Conservation (phyloP, 208 protist genomes). For the Phytomonas sp. region DNA sequence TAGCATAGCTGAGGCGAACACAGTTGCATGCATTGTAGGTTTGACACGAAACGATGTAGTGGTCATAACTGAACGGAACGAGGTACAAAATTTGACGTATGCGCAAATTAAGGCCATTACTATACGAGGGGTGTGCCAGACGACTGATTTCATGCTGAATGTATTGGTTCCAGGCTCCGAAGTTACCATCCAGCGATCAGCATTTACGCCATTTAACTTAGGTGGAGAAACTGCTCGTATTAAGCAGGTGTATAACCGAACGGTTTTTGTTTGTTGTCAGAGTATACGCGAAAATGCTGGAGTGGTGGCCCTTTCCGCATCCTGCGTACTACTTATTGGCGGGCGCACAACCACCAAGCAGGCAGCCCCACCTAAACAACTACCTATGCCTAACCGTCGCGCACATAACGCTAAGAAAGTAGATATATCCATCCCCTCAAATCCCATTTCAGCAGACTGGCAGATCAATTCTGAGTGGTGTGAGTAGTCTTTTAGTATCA, state of each 20-base stretch:
- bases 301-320: conserved; percentile 57
- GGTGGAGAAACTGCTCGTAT: conserved; percentile 69
- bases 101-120: conserved; percentile 57
- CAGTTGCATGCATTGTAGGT: conserved; percentile 68
- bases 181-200: conserved; percentile 57
- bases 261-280: conserved; percentile 70
- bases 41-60: conserved; percentile 58
- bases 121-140: conserved; percentile 23
- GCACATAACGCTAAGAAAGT: conserved; percentile 45
- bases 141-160: conserved; percentile 68
- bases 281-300: conserved; percentile 61
- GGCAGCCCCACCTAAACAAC: conserved; percentile 30
- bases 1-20: conserved; percentile 45
- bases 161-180: conserved; percentile 60
- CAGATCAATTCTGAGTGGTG: conserved; percentile 16
- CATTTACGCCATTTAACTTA: conserved; percentile 52
- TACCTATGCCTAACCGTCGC: conserved; percentile 29
- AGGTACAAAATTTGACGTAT: conserved; percentile 54
- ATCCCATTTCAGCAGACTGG: conserved; percentile 31
- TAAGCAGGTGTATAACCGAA: conserved; percentile 78
- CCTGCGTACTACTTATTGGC: conserved; percentile 55
- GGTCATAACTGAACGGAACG: conserved; percentile 77
- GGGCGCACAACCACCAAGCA: conserved; percentile 60
- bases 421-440: conserved; percentile 27
- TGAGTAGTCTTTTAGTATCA: conserved; percentile 7